Base-by-base conservation (phyloP, 1,284 basidiomycete species). In the Fomitopsis schrenkii region DNA sequence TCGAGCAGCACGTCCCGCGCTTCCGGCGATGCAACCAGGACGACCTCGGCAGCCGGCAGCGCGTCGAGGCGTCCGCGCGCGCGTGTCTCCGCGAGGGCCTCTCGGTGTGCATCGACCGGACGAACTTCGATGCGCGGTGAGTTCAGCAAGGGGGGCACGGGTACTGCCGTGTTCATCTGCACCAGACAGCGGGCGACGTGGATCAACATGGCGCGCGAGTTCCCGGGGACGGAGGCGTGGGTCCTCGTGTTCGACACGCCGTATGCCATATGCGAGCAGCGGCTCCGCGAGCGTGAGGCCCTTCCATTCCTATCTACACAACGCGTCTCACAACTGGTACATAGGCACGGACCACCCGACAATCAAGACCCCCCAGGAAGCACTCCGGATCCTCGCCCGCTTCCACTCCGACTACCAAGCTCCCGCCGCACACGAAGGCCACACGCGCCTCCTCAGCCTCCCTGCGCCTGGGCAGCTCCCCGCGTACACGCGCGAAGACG, bases 11-110 rank as follows among this genome's bases (percentile, higher is more conserved):
- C 67, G 81, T 80, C 57, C 86, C 88, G 2, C 72, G 75, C 28
- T 87, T 88, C 71, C 76, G 76, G 52, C 77, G 87, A 66, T 91
- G 88, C 71, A 90, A 83, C 74, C 88, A 91, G 72, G 89, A 91
- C 68, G 85, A 90, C 30, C 72, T 83, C 28, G 81, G 81, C 33
- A 69, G 80, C 68, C 79, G 90, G 62, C 78, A 77, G 15, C 73
- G 66, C 22, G 89, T 91, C 0, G 88, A 91, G 69, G 71, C 75
- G 8, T 72, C 85, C 41, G 85, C 83, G 6, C 74, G 83, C 61
- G 66, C 73, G 33, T 78, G 78, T 12, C 77, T 91, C 53, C 64
- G 66, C 52, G 72, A 81, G 65, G 87, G 87, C 26, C 70, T 77
- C 45, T 90, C 86, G 17, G 84, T 87, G n/a, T 88, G 86, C 70